Evolutionary conservation across 2,329 filamentous ascomycete genomes (phyloP).

Genomic region (Cytospora piceicola): DNA sequence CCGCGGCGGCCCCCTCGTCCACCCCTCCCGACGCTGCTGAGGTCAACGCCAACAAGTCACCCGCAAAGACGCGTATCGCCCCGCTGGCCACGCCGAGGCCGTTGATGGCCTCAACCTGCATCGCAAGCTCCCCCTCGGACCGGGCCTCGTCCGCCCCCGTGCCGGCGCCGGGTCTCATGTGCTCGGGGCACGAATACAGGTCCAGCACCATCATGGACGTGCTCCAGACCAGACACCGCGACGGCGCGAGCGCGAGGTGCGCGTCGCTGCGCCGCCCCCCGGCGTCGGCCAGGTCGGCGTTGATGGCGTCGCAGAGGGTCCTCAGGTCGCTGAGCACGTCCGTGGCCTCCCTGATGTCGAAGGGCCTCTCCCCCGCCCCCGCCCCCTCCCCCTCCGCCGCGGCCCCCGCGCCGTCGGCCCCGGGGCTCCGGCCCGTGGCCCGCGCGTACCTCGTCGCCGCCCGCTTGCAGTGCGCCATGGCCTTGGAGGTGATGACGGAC

Average conservation of each 20-base stretch:
- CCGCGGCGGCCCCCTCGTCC: slow-evolving; percentile 22
- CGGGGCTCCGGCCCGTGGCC: slow-evolving; percentile 23
- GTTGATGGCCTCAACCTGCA: slow-evolving; percentile 41
- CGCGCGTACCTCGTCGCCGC: slow-evolving; percentile 23
- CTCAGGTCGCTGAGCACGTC: slow-evolving; percentile 32
- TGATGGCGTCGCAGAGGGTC: slow-evolving; percentile 28
- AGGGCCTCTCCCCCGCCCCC: slow-evolving; percentile 24
- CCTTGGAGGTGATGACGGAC: slow-evolving; percentile 41
- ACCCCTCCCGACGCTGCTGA: background rate
- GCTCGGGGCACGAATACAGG: slow-evolving; percentile 42
- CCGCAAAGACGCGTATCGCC: slow-evolving; percentile 38
- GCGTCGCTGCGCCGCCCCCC: slow-evolving; percentile 6
- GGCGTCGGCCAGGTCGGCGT: slow-evolving; percentile 23
- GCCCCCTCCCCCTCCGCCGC: background rate
- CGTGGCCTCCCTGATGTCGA: slow-evolving; percentile 30
- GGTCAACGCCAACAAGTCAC: slow-evolving; percentile 31
- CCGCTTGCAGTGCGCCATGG: slow-evolving; percentile 39
- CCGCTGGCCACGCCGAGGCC: slow-evolving; percentile 39
- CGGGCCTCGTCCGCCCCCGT: slow-evolving; percentile 43
- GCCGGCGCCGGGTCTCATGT: slow-evolving; percentile 33
- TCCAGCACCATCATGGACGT: slow-evolving; percentile 40
- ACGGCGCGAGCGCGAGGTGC: slow-evolving; percentile 29
- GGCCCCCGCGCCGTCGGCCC: slow-evolving; percentile 29
- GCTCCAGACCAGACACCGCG: slow-evolving; percentile 34
- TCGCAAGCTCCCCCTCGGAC: slow-evolving; percentile 37